These are phyloP conservation scores for Penicillium mononematosum DNA, from an alignment of 495 filamentous ascomycete genomes.

Conservation along the genomic window DNA sequence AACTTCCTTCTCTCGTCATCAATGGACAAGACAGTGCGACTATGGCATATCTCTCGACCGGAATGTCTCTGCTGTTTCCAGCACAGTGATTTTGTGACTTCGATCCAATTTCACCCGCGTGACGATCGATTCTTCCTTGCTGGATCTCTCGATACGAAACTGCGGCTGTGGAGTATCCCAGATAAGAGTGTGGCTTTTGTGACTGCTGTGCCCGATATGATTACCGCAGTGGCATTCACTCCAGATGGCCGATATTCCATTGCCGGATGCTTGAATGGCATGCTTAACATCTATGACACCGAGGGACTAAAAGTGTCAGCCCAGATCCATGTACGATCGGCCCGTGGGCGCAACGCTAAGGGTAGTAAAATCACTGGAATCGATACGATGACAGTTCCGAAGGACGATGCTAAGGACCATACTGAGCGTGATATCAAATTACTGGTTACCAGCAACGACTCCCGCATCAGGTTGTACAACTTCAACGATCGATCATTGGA, in stretches of 20 bases:
- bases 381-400: constrained; percentile 66
- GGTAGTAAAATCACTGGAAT: constrained; percentile 98
- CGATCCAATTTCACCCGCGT: constrained; percentile 88
- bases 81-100: constrained; percentile 94
- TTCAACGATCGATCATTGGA: constrained; percentile 79
- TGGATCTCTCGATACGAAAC: constrained; percentile 86
- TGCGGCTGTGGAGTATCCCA: constrained; percentile 95
- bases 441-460: constrained; percentile 93
- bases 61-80: constrained; percentile 96
- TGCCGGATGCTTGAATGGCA: constrained; percentile 80
- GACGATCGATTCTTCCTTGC: constrained; percentile 98
- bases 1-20: constrained; percentile 96
- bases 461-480: constrained; percentile 87
- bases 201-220: constrained; percentile 77
- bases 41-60: constrained; percentile 85
- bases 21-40: constrained; percentile 95
- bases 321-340: constrained; percentile 86
- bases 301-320: constrained; percentile 81
- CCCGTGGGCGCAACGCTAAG: constrained; percentile 88
- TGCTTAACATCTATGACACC: constrained; percentile 92
- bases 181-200: constrained; percentile 93
- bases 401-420: constrained; percentile 55
- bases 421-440: constrained; percentile 76
- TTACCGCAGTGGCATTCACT: constrained; percentile 90
- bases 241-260: constrained; percentile 90